Evolutionary conservation across 495 filamentous ascomycete species (phyloP).

Genomic region (Margaritispora aquatica): DNA sequence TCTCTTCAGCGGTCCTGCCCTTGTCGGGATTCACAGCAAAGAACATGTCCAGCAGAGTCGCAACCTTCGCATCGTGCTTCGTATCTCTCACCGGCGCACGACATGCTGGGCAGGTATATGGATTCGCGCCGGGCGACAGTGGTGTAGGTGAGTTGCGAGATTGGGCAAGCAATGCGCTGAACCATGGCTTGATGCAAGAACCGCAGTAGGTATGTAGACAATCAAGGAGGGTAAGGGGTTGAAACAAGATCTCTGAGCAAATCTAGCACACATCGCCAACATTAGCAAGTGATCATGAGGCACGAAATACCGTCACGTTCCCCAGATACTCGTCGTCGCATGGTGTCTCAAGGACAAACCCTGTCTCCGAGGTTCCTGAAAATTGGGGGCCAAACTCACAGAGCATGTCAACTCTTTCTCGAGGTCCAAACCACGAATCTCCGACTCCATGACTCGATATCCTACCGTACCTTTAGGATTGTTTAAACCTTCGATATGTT

Average conservation of each 20-base stretch:
- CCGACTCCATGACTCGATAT: slow-evolving; percentile 11
- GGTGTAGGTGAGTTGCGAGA: slow-evolving; percentile 30
- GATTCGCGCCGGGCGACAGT: slow-evolving; percentile 34
- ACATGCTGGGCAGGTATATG: slow-evolving; percentile 88
- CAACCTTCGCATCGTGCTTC: slow-evolving; percentile 76
- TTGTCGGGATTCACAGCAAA: slow-evolving; percentile 68
- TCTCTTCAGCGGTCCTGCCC: slow-evolving; percentile 59
- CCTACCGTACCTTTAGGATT: background rate
- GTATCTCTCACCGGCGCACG: slow-evolving; percentile 79
- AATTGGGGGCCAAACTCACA: slow-evolving; percentile 44
- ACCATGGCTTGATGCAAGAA: slow-evolving; percentile 92
- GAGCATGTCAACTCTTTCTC: slow-evolving; percentile 91
- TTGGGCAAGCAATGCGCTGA: slow-evolving; percentile 52
- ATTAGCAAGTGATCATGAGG: slow-evolving; percentile 8
- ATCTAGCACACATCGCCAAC: slow-evolving; percentile 52
- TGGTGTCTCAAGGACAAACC: background rate
- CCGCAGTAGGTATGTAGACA: slow-evolving; percentile 98
- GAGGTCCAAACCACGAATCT: slow-evolving; percentile 48
- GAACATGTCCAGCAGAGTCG: slow-evolving; percentile 75
- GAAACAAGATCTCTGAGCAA: slow-evolving; percentile 91
- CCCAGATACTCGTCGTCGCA: slow-evolving; percentile 1
- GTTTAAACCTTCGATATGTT: background rate
- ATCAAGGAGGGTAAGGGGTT: slow-evolving; percentile 92
- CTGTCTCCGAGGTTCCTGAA: background rate
- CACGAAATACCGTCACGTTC: slow-evolving; percentile 4